Percentiles rank a stretch among this genome's conserved stretches.
Evolutionary conservation across 805 yeast species (phyloP).

Genomic region (Ogataea glucozyma): DNA sequence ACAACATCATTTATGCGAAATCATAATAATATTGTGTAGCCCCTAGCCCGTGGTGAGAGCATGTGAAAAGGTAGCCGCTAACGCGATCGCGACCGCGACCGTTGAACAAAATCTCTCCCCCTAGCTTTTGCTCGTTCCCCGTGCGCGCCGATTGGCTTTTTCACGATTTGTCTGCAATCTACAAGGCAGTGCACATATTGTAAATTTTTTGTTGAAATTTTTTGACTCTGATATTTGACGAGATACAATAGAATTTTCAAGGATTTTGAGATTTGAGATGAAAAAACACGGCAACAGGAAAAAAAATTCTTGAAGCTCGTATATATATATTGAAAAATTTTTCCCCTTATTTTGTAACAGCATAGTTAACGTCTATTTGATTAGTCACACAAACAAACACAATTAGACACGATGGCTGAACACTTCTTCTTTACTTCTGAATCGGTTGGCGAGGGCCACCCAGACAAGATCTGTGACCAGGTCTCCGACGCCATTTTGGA

Average conservation of each 20-base stretch:
- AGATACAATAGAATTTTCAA: not conserved
- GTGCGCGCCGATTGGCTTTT: too few relatives aligned
- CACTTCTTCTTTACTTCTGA: conserved; percentile 54
- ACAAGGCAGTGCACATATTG: too few relatives aligned
- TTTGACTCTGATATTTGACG: conserved; percentile 4
- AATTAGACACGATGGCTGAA: conserved; percentile 23
- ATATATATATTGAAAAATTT: conserved; percentile 13
- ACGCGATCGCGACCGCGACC: too few relatives aligned
- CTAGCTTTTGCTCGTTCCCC: too few relatives aligned
- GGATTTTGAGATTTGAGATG: conserved; percentile 1
- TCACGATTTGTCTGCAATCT: too few relatives aligned
- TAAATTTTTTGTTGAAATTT: conserved; percentile 1
- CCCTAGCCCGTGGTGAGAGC: too few relatives aligned
- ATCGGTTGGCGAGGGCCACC: conserved; percentile 94
- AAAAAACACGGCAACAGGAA: conserved; percentile 1
- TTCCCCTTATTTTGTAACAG: conserved; percentile 7
- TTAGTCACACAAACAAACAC: not conserved
- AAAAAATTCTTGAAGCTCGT: conserved; percentile 3
- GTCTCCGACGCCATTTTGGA: conserved; percentile 97
- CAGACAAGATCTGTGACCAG: conserved; percentile 97
- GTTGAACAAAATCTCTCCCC: too few relatives aligned
- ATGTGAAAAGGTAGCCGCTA: too few relatives aligned
- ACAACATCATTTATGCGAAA: too few relatives aligned
- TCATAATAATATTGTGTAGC: too few relatives aligned
- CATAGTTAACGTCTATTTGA: not conserved